Percentiles rank a stretch among this genome's conserved stretches.
Conservation (phyloP, 768 basidiomycete species). For the Auricularia sp. region DNA sequence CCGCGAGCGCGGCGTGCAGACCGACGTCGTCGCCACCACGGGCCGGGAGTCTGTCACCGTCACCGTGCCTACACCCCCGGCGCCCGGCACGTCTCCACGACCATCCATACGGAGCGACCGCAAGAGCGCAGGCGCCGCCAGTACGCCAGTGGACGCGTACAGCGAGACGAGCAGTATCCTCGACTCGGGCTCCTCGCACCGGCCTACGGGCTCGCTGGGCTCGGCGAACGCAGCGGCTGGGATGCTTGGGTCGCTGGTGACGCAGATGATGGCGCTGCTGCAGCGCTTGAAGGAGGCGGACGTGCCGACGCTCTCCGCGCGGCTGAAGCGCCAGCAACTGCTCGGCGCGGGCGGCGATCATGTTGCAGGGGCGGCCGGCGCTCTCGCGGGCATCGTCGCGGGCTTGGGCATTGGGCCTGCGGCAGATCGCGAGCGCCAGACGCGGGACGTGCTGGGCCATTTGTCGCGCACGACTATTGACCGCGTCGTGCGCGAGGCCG, state of each 20-base stretch:
- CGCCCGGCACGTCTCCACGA: not conserved
- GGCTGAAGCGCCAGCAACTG: slow-evolving; percentile 84
- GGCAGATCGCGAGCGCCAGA: not conserved
- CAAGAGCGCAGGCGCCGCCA: not conserved
- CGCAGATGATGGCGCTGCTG: slow-evolving; percentile 55
- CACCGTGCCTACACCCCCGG: not conserved
- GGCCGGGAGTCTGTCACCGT: not conserved
- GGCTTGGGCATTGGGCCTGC: not conserved
- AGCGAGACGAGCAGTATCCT: slow-evolving; percentile 1
- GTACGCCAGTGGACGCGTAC: not conserved
- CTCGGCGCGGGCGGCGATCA: slow-evolving; percentile 56
- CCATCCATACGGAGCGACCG: not conserved
- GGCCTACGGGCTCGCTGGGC: not conserved
- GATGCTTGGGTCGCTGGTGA: slow-evolving; percentile 43
- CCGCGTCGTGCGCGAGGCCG: slow-evolving; percentile 60
- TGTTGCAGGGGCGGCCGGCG: not conserved
- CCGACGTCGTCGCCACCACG: slow-evolving; percentile 28
- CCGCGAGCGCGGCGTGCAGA: slow-evolving; percentile 59
- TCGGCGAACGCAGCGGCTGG: not conserved
- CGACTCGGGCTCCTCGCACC: not conserved
- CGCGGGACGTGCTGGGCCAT: slow-evolving; percentile 40
- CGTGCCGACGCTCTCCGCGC: slow-evolving; percentile 75
- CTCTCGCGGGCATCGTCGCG: not conserved
- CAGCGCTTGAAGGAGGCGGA: slow-evolving; percentile 63
- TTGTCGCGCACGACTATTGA: slow-evolving; percentile 75